Percentiles rank a stretch among this genome's conserved stretches.
phyloP scores from a whole-genome alignment of 2,329 filamentous ascomycete species.

The Pestalotiopsis sp. region DNA sequence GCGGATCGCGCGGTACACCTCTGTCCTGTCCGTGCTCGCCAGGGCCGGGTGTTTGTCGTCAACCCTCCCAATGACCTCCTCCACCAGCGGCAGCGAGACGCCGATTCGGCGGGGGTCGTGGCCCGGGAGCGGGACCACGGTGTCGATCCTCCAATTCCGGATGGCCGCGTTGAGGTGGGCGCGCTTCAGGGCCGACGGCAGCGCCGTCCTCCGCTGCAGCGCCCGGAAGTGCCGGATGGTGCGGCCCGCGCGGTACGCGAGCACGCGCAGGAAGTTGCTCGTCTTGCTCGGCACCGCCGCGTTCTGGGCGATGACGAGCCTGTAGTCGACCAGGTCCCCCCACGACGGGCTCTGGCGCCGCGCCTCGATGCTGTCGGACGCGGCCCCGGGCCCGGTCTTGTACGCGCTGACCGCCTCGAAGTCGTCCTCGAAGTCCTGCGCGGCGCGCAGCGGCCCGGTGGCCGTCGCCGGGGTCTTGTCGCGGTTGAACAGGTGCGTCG shows the following conservation, averaged over 20 bases:
- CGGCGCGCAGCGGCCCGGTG: background rate
- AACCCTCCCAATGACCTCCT: background rate
- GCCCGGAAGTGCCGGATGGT: constrained; percentile 30
- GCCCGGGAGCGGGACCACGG: background rate
- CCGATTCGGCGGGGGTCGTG: background rate
- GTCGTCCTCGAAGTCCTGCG: background rate
- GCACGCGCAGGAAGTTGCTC: constrained; percentile 32
- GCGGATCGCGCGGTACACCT: constrained; percentile 34
- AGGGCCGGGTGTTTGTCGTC: constrained; percentile 23
- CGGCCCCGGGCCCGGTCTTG: background rate
- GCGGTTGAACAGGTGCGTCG: constrained; percentile 7
- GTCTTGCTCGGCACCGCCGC: constrained; percentile 26
- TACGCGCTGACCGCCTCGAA: background rate
- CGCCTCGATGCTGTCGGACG: constrained; percentile 1
- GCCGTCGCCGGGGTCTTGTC: background rate
- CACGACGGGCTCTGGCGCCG: constrained; percentile 23
- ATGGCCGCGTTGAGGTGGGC: background rate
- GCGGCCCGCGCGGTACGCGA: constrained; percentile 42
- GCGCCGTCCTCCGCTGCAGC: constrained; percentile 23
- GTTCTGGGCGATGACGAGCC: constrained; percentile 19
- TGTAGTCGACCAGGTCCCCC: constrained; percentile 28
- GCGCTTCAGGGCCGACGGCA: background rate
- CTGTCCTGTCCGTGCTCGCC: constrained; percentile 18
- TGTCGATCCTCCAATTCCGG: background rate
- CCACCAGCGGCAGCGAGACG: background rate